Evolutionary conservation across 2,329 filamentous ascomycete species (phyloP).

Genomic region (Venturia aucupariae): DNA sequence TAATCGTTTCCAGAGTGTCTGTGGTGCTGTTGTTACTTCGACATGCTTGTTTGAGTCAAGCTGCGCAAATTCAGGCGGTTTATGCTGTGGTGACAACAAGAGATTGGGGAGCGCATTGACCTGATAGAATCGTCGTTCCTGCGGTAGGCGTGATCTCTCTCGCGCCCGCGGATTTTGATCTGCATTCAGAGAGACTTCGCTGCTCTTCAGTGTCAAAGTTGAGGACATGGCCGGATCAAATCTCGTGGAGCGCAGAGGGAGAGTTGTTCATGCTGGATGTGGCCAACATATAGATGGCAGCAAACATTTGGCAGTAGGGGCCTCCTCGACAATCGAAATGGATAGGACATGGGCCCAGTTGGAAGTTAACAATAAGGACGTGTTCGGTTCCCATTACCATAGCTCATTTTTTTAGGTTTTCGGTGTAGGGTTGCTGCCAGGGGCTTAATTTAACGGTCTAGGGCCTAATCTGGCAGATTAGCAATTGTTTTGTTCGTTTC

Average conservation of each 20-base stretch:
- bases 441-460: too few species aligned
- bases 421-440: too few species aligned
- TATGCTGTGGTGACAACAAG: background rate
- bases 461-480: too few species aligned
- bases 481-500: too few species aligned
- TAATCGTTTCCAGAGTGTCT: conserved; percentile 30
- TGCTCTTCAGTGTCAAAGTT: background rate
- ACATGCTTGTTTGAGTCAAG: background rate
- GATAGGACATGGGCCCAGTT: background rate
- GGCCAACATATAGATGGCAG: background rate
- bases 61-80: background rate
- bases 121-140: background rate
- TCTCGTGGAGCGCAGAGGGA: too few species aligned
- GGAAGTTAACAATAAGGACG: background rate
- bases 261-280: background rate
- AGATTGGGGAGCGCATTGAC: background rate
- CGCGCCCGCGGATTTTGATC: background rate
- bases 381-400: too few species aligned
- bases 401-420: too few species aligned
- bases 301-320: background rate
- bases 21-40: background rate
- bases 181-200: background rate
- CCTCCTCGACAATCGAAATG: background rate
- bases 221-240: background rate
- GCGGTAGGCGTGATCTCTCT: background rate